These are phyloP conservation scores for Colletotrichum caudatum DNA, from an alignment of 2,329 filamentous ascomycete species.

Conservation along the genomic window DNA sequence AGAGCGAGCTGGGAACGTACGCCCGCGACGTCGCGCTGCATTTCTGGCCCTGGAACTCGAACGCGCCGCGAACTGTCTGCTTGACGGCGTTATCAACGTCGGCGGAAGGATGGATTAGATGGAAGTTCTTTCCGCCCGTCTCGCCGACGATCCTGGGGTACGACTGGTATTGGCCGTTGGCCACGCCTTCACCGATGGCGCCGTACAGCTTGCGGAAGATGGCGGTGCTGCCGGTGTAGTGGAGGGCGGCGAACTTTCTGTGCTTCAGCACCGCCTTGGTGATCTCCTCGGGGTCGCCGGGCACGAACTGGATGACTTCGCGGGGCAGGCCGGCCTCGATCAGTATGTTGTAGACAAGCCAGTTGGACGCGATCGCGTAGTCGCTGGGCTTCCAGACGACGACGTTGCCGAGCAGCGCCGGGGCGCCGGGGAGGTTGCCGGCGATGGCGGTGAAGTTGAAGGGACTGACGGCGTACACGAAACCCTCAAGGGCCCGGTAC, in stretches of 20 bases:
- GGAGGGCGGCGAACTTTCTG: slow-evolving; percentile 86
- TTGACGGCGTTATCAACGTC: slow-evolving; percentile 83
- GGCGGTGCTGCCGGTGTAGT: slow-evolving; percentile 93
- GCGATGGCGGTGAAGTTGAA: slow-evolving; percentile 99
- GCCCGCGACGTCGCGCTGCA: slow-evolving; percentile 86
- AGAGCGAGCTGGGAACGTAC: slow-evolving; percentile 82
- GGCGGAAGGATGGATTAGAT: slow-evolving; percentile 81
- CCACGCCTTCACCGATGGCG: slow-evolving; percentile 84
- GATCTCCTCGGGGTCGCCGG: slow-evolving; percentile 86
- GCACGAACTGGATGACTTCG: slow-evolving; percentile 93
- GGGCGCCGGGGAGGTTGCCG: slow-evolving; percentile 85
- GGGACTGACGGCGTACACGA: slow-evolving; percentile 92
- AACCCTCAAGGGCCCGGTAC: slow-evolving; percentile 90
- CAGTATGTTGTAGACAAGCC: slow-evolving; percentile 89
- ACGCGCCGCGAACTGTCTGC: slow-evolving; percentile 87
- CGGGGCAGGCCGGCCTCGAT: slow-evolving; percentile 90
- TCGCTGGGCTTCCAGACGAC: slow-evolving; percentile 98
- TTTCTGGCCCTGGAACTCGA: slow-evolving; percentile 93
- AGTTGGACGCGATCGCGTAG: slow-evolving; percentile 88
- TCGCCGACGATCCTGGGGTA: slow-evolving; percentile 93
- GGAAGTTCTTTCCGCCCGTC: slow-evolving; percentile 95
- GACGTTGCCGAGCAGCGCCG: slow-evolving; percentile 92
- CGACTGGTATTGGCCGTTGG: slow-evolving; percentile 82
- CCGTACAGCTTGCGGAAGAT: slow-evolving; percentile 93
- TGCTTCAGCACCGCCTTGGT: slow-evolving; percentile 82